Percentiles rank a stretch among this genome's conserved stretches.
These are phyloP conservation scores for Amanita exitialis DNA, from an alignment of 768 basidiomycete species.

Conservation along the genomic window DNA sequence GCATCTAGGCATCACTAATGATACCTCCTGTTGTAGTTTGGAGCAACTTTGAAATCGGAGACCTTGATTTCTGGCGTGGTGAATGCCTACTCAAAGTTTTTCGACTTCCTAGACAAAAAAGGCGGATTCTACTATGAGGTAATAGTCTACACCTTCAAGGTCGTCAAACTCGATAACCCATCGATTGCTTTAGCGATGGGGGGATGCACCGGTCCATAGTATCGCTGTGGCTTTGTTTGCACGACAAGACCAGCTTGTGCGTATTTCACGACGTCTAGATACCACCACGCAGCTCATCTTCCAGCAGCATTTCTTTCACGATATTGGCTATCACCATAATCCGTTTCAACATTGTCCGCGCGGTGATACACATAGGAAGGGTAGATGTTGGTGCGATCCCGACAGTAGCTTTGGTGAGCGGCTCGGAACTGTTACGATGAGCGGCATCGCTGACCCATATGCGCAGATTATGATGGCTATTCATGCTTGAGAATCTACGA, in stretches of 20 bases:
- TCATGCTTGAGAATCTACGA: background rate
- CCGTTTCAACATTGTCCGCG: conserved; percentile 91
- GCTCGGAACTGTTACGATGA: too few relatives aligned
- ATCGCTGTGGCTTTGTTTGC: conserved; percentile 89
- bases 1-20: too few relatives aligned
- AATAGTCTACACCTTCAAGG: background rate
- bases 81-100: conserved; percentile 78
- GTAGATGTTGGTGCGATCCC: conserved; percentile 29
- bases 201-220: conserved; percentile 84
- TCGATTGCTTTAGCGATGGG: conserved; percentile 56
- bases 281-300: background rate
- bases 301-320: conserved; percentile 76
- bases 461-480: background rate
- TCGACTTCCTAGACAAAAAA: conserved; percentile 65
- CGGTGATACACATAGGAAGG: conserved; percentile 58
- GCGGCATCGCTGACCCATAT: background rate
- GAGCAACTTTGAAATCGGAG: conserved; percentile 91
- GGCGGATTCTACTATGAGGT: conserved; percentile 91
- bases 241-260: conserved; percentile 68
- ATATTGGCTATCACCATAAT: conserved; percentile 87
- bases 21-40: conserved; percentile 43
- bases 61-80: conserved; percentile 75
- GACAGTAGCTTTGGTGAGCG: background rate
- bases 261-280: conserved; percentile 7
- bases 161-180: background rate